A percentile compares a stretch with the other conserved stretches of the same genome.
Evolutionary conservation across 2,329 filamentous ascomycete species (phyloP).

Genomic region (Neonectria magnoliae): DNA sequence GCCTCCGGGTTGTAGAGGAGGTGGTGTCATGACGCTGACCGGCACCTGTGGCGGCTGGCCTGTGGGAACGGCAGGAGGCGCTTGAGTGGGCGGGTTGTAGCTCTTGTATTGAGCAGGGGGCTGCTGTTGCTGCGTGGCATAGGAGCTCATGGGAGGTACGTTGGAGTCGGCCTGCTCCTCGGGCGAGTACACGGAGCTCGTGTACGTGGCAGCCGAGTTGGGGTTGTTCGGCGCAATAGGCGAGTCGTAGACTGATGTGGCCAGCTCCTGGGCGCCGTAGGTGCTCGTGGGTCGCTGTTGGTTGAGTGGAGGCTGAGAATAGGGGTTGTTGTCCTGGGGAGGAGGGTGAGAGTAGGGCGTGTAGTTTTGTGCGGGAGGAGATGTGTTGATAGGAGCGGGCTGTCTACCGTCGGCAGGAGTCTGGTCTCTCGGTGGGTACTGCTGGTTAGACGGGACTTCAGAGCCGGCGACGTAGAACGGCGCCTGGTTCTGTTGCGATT

Average conservation of each 20-base stretch:
- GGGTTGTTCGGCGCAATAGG: conserved; percentile 68
- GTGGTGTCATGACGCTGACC: conserved; percentile 49
- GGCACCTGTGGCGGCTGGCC: conserved; percentile 46
- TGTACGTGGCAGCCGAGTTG: conserved; percentile 55
- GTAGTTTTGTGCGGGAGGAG: conserved; percentile 58
- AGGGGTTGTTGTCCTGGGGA: conserved; percentile 48
- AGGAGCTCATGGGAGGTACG: conserved; percentile 42
- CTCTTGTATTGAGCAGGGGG: conserved; percentile 53
- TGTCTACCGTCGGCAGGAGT: conserved; percentile 60
- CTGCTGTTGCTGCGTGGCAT: conserved; percentile 45
- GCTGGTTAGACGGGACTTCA: conserved; percentile 60
- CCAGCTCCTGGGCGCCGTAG: conserved; percentile 80
- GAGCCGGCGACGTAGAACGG: conserved; percentile 74
- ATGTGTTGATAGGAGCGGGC: conserved; percentile 62
- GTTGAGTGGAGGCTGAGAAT: conserved; percentile 53
- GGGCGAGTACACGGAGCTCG: conserved; percentile 59
- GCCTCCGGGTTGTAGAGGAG: conserved; percentile 58
- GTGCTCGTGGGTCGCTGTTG: conserved; percentile 72
- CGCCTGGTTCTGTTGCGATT: conserved; percentile 54
- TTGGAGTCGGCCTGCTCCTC: conserved; percentile 53
- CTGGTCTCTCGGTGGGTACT: conserved; percentile 63
- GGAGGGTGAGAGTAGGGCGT: conserved; percentile 56
- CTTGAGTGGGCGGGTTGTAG: conserved; percentile 52
- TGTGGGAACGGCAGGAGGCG: conserved; percentile 55
- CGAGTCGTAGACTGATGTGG: conserved; percentile 81